Percentiles rank a stretch among this genome's conserved stretches.
Evolutionary conservation across 306 rosid species (phyloP).

Genomic region (Cucurbita moschata): DNA sequence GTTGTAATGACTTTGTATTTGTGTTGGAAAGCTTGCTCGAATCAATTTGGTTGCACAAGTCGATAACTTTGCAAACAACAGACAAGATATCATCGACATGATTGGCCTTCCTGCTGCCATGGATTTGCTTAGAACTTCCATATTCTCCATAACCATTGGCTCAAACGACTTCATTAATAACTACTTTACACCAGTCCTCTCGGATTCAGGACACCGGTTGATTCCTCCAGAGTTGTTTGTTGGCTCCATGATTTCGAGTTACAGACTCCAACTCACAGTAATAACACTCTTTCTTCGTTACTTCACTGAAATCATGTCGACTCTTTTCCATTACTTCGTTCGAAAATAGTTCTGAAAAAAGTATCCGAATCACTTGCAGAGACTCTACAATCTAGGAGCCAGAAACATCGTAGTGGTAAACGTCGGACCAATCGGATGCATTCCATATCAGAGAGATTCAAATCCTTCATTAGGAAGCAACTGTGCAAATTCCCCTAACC

Average conservation of each 20-base stretch:
- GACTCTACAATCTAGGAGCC: constrained; percentile 49
- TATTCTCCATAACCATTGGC: constrained; percentile 47
- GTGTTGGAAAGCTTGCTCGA: constrained; percentile 32
- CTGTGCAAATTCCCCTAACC: constrained; percentile 38
- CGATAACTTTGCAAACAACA: constrained; percentile 48
- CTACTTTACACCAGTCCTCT: constrained; percentile 28
- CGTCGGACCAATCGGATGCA: constrained; percentile 76
- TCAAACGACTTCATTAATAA: constrained; percentile 62
- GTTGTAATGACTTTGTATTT: too few species aligned
- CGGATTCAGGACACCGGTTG: constrained; percentile 7
- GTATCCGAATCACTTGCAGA: constrained; percentile 17
- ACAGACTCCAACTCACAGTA: constrained; percentile 43
- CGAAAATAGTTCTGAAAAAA: background rate
- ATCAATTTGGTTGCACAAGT: constrained; percentile 50
- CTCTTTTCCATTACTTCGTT: background rate
- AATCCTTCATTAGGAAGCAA: constrained; percentile 30
- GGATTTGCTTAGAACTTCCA: constrained; percentile 19
- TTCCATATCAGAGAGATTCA: constrained; percentile 49
- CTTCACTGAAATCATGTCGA: background rate
- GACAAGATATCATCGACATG: constrained; percentile 40
- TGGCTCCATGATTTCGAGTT: constrained; percentile 34
- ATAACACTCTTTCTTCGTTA: background rate
- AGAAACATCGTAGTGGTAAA: constrained; percentile 48
- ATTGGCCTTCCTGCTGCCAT: constrained; percentile 30
- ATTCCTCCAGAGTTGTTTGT: constrained; percentile 33